Conservation (phyloP, 257 asterid genomes). For the Linaria vulgaris region DNA sequence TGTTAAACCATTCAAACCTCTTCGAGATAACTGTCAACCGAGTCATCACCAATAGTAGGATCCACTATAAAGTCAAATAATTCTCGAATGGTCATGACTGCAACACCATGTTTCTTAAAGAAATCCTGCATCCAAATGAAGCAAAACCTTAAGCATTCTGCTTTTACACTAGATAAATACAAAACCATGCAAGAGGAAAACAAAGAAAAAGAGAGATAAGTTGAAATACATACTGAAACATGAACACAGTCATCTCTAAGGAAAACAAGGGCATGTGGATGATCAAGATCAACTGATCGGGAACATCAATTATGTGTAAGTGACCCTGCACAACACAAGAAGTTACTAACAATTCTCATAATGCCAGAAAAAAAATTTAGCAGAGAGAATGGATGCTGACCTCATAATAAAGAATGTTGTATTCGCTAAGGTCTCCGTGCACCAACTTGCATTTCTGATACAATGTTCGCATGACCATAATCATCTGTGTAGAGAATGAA, state of each 20-base stretch:
- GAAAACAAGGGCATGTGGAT: constrained; percentile 91
- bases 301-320: constrained; percentile 90
- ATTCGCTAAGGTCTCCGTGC: constrained; percentile 96
- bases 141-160: constrained; percentile 9
- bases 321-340: constrained; percentile 56
- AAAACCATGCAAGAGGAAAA: not conserved
- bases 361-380: not conserved
- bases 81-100: constrained; percentile 87
- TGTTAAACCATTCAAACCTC: constrained; percentile 51
- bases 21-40: constrained; percentile 83
- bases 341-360: constrained; percentile 14
- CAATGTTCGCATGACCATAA: constrained; percentile 70
- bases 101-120: constrained; percentile 84
- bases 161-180: not conserved
- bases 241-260: constrained; percentile 85
- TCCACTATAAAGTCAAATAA: constrained; percentile 89
- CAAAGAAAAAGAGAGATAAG: not conserved
- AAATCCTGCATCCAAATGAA: constrained; percentile 61
- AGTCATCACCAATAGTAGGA: constrained; percentile 72
- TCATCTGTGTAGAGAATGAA: constrained; percentile 46
- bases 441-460: constrained; percentile 97
- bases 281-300: constrained; percentile 96
- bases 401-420: constrained; percentile 84
- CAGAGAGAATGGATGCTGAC: constrained; percentile 33
- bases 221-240: constrained; percentile 62